These are phyloP conservation scores for Leishmania major DNA, from an alignment of 208 protist species.

Conservation along the genomic window DNA sequence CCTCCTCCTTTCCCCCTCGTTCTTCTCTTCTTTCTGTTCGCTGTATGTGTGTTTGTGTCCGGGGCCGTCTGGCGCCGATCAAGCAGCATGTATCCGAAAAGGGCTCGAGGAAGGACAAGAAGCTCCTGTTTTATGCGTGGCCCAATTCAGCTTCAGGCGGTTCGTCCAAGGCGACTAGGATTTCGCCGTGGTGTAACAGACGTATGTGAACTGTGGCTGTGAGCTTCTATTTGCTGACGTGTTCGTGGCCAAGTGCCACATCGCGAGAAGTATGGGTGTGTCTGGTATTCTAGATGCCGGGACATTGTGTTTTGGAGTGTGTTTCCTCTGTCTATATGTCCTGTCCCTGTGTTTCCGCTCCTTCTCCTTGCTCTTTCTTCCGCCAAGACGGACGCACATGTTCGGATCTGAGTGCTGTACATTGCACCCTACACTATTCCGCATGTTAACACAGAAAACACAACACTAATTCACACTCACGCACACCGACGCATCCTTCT, in stretches of 20 bases:
- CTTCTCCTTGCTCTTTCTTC: not conserved
- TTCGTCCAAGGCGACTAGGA: not conserved
- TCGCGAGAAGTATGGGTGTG: not conserved
- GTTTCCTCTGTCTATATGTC: not conserved
- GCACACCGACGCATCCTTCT: not conserved
- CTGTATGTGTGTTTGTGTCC: not conserved
- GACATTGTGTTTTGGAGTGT: not conserved
- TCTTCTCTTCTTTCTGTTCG: slow-evolving; percentile 22
- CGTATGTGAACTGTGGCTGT: not conserved
- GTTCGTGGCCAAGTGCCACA: not conserved
- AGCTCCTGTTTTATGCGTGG: not conserved
- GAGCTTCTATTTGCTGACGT: no score
- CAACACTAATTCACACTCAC: not conserved
- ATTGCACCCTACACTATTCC: not conserved
- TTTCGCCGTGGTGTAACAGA: not conserved
- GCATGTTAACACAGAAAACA: not conserved
- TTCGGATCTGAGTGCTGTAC: not conserved
- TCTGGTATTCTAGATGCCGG: not conserved
- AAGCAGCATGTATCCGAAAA: not conserved
- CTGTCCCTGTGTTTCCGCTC: not conserved
- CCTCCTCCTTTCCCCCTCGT: not conserved
- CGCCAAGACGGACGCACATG: not conserved
- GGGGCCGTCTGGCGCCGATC: not conserved
- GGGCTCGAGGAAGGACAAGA: not conserved
- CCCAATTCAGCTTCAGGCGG: not conserved